Percentiles rank a stretch among this genome's conserved stretches.
Conservation (phyloP, 352 stramenopile species). For the Globisporangium okanoganense region DNA sequence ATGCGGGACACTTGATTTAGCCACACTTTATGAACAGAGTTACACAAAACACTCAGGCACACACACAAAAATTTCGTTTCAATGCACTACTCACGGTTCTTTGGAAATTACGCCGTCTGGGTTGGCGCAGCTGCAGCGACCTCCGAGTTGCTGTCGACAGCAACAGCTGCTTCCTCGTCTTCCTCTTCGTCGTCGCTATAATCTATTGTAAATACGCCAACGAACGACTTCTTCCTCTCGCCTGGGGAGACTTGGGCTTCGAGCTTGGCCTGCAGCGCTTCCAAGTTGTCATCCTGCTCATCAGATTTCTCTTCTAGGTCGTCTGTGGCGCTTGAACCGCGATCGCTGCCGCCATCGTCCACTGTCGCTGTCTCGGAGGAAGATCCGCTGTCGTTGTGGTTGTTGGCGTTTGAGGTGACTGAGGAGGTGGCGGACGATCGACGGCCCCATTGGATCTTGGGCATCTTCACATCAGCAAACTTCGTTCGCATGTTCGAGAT, state of each 20-base stretch:
- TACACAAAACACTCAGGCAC: background rate
- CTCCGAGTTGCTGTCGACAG: background rate
- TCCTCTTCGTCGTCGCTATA: slow-evolving; percentile 76
- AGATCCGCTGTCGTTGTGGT: slow-evolving; percentile 52
- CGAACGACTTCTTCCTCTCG: slow-evolving; percentile 44
- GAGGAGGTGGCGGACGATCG: slow-evolving; percentile 28
- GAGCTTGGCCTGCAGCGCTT: slow-evolving; percentile 18
- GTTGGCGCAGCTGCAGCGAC: slow-evolving; percentile 5
- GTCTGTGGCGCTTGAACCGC: slow-evolving; percentile 45
- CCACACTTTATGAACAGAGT: background rate
- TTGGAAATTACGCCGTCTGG: slow-evolving; percentile 6
- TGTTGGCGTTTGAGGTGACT: slow-evolving; percentile 19
- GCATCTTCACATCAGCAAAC: slow-evolving; percentile 64
- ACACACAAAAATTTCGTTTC: background rate
- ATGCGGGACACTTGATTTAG: background rate
- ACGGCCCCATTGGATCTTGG: slow-evolving; percentile 55
- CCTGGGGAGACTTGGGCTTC: slow-evolving; percentile 14
- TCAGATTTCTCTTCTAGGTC: slow-evolving; percentile 33
- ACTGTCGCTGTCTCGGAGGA: slow-evolving; percentile 59
- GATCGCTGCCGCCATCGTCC: slow-evolving; percentile 62
- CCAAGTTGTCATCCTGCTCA: slow-evolving; percentile 30
- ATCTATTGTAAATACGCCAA: slow-evolving; percentile 78
- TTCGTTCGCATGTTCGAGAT: slow-evolving; percentile 53
- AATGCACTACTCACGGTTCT: slow-evolving; percentile 7
- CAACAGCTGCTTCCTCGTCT: slow-evolving; percentile 7